These are phyloP conservation scores for Solanum medicagineum DNA, from an alignment of 257 asterid species.

Conservation along the genomic window DNA sequence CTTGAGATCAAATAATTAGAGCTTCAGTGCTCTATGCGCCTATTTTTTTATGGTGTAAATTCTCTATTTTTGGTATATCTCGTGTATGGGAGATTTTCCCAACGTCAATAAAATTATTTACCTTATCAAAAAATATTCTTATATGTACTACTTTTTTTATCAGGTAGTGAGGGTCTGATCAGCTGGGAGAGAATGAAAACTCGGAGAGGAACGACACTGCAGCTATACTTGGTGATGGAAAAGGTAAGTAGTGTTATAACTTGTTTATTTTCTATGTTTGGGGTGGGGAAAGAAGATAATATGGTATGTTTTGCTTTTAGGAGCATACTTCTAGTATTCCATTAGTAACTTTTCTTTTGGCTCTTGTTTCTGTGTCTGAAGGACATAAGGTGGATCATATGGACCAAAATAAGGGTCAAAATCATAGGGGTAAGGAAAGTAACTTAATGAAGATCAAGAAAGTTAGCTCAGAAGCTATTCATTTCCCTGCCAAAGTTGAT, in stretches of 20 bases:
- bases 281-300: background rate
- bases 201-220: conserved; percentile 16
- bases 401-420: too few species aligned
- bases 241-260: conserved; percentile 1
- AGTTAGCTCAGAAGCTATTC: too few species aligned
- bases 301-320: too few species aligned
- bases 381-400: too few species aligned
- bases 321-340: too few species aligned
- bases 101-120: background rate
- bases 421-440: too few species aligned
- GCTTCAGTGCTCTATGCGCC: background rate
- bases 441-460: too few species aligned
- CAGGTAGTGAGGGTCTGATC: conserved; percentile 26
- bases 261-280: background rate
- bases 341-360: too few species aligned
- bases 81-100: background rate
- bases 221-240: conserved; percentile 11
- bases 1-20: background rate
- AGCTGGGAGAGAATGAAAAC: conserved; percentile 3
- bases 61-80: background rate
- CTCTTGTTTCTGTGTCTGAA: too few species aligned
- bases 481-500: too few species aligned
- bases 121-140: background rate
- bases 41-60: background rate
- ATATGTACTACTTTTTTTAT: background rate